Conservation (phyloP, 768 basidiomycete species). For the Gloeostereum incarnatum region DNA sequence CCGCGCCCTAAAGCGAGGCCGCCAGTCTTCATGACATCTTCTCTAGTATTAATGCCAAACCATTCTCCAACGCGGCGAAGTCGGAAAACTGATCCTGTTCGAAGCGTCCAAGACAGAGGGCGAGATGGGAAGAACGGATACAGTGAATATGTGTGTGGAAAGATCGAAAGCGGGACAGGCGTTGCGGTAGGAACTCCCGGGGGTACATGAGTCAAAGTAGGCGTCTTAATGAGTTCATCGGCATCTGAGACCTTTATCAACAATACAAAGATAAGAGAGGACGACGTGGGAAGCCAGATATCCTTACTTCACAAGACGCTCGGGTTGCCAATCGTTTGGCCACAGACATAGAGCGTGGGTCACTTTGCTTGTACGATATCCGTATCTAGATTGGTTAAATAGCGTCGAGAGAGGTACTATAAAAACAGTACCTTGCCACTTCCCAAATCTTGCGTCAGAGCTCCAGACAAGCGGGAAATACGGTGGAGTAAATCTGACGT, state of each 20-base stretch:
- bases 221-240: constrained; percentile 4
- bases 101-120: constrained; percentile 37
- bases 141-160: constrained; percentile 41
- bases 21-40: constrained; percentile 24
- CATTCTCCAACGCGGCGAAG: constrained; percentile 56
- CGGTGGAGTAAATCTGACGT: constrained; percentile 39
- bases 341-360: constrained; percentile 23
- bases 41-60: constrained; percentile 27
- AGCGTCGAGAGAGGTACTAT: background rate
- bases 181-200: constrained; percentile 15
- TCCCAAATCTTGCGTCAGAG: constrained; percentile 46
- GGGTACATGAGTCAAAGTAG: constrained; percentile 19
- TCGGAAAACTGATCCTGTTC: constrained; percentile 39
- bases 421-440: constrained; percentile 31
- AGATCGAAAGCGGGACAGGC: constrained; percentile 16
- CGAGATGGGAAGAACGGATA: constrained; percentile 56
- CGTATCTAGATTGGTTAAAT: constrained; percentile 31
- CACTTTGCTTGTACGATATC: constrained; percentile 36
- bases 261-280: constrained; percentile 1
- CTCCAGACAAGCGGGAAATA: constrained; percentile 62
- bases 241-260: constrained; percentile 8
- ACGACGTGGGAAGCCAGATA: background rate
- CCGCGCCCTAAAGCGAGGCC: constrained; percentile 27
- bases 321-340: constrained; percentile 48
- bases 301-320: constrained; percentile 41